phyloP scores from a whole-genome alignment of 148 eudicot genomes.

The Dianthus caryophyllus region DNA sequence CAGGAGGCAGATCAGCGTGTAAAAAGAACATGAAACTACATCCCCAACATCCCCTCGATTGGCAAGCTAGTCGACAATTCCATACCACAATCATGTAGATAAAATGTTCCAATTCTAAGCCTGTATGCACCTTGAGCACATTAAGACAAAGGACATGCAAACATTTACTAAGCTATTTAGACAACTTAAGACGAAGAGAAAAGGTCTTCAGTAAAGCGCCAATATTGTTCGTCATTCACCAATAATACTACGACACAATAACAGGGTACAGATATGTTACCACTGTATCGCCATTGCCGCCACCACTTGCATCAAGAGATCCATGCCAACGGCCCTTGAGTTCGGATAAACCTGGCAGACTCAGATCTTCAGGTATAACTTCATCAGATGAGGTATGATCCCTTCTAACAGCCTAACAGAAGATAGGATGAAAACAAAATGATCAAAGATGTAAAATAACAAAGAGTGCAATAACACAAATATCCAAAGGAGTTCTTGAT shows the following conservation, averaged over 20 bases:
- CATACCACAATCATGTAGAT: too few relatives aligned
- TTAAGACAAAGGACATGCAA: too few relatives aligned
- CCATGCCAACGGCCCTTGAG: slow-evolving; percentile 98
- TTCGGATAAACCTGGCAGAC: slow-evolving; percentile 95
- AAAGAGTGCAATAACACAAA: not conserved
- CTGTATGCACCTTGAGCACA: not conserved
- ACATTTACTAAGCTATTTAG: too few relatives aligned
- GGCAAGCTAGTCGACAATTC: too few relatives aligned
- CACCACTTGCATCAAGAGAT: slow-evolving; percentile 99
- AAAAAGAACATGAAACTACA: slow-evolving; percentile 5
- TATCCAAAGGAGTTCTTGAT: not conserved
- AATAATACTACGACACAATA: slow-evolving; percentile 8
- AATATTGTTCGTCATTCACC: too few relatives aligned
- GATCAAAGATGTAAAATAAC: not conserved
- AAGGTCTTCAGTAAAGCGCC: not conserved
- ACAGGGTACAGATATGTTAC: slow-evolving; percentile 35
- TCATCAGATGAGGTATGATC: slow-evolving; percentile 56
- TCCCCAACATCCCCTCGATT: too few relatives aligned
- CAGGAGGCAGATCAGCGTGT: not conserved
- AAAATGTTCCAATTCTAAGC: not conserved
- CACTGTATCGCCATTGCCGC: slow-evolving; percentile 99
- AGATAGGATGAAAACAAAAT: not conserved
- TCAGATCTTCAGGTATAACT: slow-evolving; percentile 75
- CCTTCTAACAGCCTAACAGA: slow-evolving; percentile 57
- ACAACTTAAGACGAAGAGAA: not conserved